phyloP scores from a whole-genome alignment of 2,329 filamentous ascomycete species.

The Trichoderma harzianum region DNA sequence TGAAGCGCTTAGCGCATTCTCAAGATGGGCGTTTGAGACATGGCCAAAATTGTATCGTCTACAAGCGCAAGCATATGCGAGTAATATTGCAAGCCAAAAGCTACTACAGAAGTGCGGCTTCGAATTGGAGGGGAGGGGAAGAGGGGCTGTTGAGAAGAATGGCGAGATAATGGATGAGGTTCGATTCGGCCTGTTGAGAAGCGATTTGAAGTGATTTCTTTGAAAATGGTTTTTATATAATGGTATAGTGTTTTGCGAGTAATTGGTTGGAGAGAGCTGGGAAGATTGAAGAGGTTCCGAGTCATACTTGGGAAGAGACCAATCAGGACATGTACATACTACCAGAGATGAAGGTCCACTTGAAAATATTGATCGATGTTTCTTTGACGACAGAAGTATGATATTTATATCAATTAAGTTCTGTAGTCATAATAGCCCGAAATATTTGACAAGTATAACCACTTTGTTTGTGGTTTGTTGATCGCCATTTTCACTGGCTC shows the following conservation, averaged over 20 bases:
- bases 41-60: slow-evolving; percentile 35
- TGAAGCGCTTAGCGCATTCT: slow-evolving; percentile 38
- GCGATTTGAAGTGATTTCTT: slow-evolving; percentile 26
- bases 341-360: not conserved
- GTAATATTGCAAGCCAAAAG: slow-evolving; percentile 40
- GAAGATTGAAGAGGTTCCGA: not conserved
- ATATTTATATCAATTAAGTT: not conserved
- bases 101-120: slow-evolving; percentile 38
- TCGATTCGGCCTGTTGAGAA: slow-evolving; percentile 39
- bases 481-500: not conserved
- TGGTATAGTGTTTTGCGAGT: not conserved
- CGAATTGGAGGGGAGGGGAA: slow-evolving; percentile 40
- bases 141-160: slow-evolving; percentile 41
- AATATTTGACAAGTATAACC: not conserved
- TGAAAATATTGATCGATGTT: not conserved
- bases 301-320: not conserved
- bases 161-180: slow-evolving; percentile 38
- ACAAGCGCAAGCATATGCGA: slow-evolving; percentile 29
- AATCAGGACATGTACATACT: not conserved
- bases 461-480: not conserved
- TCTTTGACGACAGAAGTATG: not conserved
- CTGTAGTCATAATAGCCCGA: not conserved
- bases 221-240: not conserved
- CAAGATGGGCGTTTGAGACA: slow-evolving; percentile 43
- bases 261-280: not conserved